phyloP scores from a whole-genome alignment of 805 yeast species.

The Wickerhamomyces strasburgensis region DNA sequence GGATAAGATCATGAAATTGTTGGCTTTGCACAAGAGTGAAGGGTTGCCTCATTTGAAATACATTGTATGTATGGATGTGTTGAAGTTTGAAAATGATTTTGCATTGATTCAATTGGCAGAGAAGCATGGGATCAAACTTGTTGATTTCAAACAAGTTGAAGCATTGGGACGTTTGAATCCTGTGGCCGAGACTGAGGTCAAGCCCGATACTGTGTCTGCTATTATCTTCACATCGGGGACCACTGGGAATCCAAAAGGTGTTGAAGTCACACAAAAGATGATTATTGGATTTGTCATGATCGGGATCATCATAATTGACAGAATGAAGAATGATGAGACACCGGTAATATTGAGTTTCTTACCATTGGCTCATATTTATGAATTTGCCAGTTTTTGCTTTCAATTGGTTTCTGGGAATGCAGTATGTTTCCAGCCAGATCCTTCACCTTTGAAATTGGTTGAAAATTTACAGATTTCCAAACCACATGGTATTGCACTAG shows the following conservation, averaged over 20 bases:
- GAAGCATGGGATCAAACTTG: conserved; percentile 26
- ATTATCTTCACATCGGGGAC: conserved; percentile 61
- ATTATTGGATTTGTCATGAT: conserved; percentile 34
- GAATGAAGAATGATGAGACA: conserved; percentile 17
- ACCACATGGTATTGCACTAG: conserved; percentile 43
- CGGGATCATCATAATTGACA: conserved; percentile 2
- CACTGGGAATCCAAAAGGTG: conserved; percentile 62
- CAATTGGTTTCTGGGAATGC: conserved; percentile 29
- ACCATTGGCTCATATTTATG: conserved; percentile 56
- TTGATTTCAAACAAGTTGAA: conserved; percentile 33
- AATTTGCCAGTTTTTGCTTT: conserved; percentile 16
- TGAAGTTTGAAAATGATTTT: conserved; percentile 27
- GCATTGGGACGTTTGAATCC: conserved; percentile 22
- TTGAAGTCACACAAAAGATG: conserved; percentile 40
- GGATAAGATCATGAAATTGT: conserved; percentile 36
- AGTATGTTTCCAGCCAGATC: conserved; percentile 38
- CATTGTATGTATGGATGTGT: conserved; percentile 43
- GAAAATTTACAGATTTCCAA: conserved; percentile 43
- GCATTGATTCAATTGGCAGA: conserved; percentile 20
- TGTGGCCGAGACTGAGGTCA: conserved; percentile 25
- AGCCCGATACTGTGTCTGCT: conserved; percentile 37
- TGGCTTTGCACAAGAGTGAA: conserved; percentile 27
- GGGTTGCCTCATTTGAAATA: conserved; percentile 33
- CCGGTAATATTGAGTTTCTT: conserved; percentile 36
- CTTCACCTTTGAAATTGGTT: conserved; percentile 32